Evolutionary conservation across 352 stramenopile species (phyloP), one percentile per base, ranked within the genome.

Genomic region (Globisporangium alternatum): DNA sequence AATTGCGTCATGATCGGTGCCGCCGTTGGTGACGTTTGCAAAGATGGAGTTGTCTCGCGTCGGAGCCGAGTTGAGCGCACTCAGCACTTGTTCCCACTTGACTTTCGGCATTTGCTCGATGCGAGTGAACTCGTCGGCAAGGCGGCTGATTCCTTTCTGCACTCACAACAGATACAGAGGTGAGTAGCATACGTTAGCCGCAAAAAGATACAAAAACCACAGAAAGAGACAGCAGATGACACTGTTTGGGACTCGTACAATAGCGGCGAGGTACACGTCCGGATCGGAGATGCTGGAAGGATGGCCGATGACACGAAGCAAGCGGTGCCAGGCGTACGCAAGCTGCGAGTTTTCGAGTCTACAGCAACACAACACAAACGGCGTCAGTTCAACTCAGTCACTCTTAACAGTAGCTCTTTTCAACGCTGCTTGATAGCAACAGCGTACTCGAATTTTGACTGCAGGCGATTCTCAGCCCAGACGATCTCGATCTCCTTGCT

Each of bases 241-340:
- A 56, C 22, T 39, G 43, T 19, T 7, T 45, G 15, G 15, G 39
- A 45, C 39, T n/a, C 52, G 28, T 77, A 88, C 81, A 67, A 96
- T 80, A 25, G 84, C 85, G 55, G 84, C 75, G 28, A 94, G 70
- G 59, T 94, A 93, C 28, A 94, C 87, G n/a, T 96, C 87, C 0
- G 82, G 81, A 39, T 96, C 87, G 41, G 78, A 81, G 64, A 96
- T 89, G 3, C 81, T 83, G 7, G 85, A 91, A 22, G 87, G 83
- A 53, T 96, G 87, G 25, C 87, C 87, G 15, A 96, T 89, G 10
- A 96, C 83, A 13, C 87, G 87, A 10, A 96, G 63, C 13, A 93
- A 65, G 8, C 87, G 83, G 54, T 96, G 93, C 87, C 87, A 96
- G 8, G 87, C 83, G 57, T 94, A 96, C 6, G 83, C 80, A 22